A percentile compares a stretch with the other conserved stretches of the same genome.
Conservation (phyloP, 2,329 filamentous ascomycete species). For the Trichoderma hamatum region DNA sequence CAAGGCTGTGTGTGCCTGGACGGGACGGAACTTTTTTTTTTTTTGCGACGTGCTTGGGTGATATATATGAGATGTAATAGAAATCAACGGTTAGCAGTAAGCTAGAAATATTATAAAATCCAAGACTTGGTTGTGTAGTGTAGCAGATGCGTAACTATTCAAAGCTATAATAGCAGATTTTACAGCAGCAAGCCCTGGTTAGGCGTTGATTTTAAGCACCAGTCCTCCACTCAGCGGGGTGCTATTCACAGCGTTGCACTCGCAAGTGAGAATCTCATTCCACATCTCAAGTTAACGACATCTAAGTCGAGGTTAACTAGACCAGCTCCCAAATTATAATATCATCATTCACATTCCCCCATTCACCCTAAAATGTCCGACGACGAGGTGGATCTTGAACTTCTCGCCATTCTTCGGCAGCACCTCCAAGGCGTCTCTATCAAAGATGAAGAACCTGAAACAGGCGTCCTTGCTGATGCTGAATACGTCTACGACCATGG, state of each 20-base stretch:
- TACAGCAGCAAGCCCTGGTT: constrained; percentile 1
- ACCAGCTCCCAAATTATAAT: background rate
- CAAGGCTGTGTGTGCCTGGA: constrained; percentile 16
- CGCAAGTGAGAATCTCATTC: background rate
- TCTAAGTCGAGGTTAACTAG: background rate
- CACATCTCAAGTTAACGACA: background rate
- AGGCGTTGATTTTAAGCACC: background rate
- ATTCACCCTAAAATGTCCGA: constrained; percentile 68
- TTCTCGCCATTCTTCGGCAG: constrained; percentile 82
- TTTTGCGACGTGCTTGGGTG: background rate
- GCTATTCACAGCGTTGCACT: constrained; percentile 19
- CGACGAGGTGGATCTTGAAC: constrained; percentile 86
- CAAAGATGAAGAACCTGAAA: constrained; percentile 66
- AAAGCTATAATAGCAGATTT: background rate
- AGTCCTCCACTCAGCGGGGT: constrained; percentile 14
- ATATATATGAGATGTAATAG: no score
- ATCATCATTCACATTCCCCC: background rate
- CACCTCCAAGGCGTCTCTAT: constrained; percentile 66
- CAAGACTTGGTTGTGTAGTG: background rate
- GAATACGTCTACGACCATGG: constrained; percentile 90
- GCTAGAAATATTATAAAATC: no score
- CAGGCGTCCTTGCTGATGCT: constrained; percentile 78
- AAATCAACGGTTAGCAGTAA: no score
- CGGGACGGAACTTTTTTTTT: background rate
- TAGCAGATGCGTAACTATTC: background rate